phyloP scores from a whole-genome alignment of 176 grass and related monocot genomes.

The Triticum dicoccoides region DNA sequence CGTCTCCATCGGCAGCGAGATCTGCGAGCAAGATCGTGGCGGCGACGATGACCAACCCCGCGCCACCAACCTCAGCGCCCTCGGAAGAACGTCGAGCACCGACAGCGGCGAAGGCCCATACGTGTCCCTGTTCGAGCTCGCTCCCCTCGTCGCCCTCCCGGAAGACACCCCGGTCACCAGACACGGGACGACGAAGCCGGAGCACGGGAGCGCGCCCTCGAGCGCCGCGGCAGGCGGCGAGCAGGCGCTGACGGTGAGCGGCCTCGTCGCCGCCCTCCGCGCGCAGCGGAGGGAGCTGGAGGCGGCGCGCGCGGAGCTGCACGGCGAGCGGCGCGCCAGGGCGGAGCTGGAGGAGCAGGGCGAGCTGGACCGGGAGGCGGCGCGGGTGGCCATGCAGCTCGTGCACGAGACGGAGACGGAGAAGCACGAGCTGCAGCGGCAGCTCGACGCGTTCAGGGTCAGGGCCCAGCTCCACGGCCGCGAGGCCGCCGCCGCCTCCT shows the following conservation, averaged over 20 bases:
- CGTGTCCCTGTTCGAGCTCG: conserved; percentile 49
- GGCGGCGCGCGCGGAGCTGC: conserved; percentile 23
- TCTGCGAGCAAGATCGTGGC: conserved; percentile 42
- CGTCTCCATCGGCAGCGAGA: conserved; percentile 54
- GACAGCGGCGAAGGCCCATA: background rate
- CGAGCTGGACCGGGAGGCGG: conserved; percentile 41
- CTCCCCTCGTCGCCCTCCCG: conserved; percentile 5
- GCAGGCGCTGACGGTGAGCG: background rate
- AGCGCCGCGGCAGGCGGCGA: background rate
- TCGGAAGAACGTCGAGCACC: background rate
- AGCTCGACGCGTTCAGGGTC: conserved; percentile 40
- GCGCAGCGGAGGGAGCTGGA: conserved; percentile 23
- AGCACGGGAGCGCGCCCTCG: background rate
- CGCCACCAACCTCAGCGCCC: background rate
- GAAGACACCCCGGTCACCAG: background rate
- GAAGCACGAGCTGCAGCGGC: conserved; percentile 38
- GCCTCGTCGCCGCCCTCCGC: background rate
- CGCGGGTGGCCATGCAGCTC: conserved; percentile 48
- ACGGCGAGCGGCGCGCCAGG: background rate
- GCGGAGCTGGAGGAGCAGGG: conserved; percentile 52
- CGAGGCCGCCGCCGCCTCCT: background rate
- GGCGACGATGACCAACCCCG: background rate
- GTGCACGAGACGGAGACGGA: conserved; percentile 43
- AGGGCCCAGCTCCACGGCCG: conserved; percentile 13
- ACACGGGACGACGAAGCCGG: background rate